Percentiles rank a stretch among this genome's conserved stretches.
Evolutionary conservation across 352 stramenopile genomes (phyloP).

Genomic region (Pythium biforme): DNA sequence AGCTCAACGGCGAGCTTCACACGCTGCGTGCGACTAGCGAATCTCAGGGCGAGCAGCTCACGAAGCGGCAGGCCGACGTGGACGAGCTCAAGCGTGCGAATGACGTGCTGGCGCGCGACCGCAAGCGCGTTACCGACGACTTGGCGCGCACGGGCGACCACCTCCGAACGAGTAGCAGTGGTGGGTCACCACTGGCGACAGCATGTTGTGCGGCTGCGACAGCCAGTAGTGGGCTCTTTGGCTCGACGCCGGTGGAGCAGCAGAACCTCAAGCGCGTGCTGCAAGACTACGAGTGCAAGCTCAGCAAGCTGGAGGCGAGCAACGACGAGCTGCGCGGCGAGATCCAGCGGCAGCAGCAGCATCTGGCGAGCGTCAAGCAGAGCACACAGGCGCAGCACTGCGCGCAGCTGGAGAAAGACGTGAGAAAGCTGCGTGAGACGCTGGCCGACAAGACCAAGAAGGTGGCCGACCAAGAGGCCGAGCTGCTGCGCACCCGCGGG

Average conservation of each 20-base stretch:
- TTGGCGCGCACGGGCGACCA: slow-evolving; percentile 10
- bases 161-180: neutral
- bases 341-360: slow-evolving; percentile 51
- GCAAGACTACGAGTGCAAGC: slow-evolving; percentile 51
- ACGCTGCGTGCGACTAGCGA: slow-evolving; percentile 18
- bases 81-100: slow-evolving; percentile 28
- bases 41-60: slow-evolving; percentile 9
- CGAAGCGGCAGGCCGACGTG: slow-evolving; percentile 10
- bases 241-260: slow-evolving; percentile 42
- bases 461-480: slow-evolving; percentile 41
- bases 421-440: slow-evolving; percentile 31
- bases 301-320: slow-evolving; percentile 37
- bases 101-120: slow-evolving; percentile 26
- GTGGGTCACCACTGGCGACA: neutral
- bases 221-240: slow-evolving; percentile 1
- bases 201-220: neutral
- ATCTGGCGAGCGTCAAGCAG: slow-evolving; percentile 45
- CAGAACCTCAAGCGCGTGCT: slow-evolving; percentile 52
- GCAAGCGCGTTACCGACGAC: slow-evolving; percentile 30
- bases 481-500: slow-evolving; percentile 50
- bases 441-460: slow-evolving; percentile 29
- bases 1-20: slow-evolving; percentile 30
- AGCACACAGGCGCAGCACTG: slow-evolving; percentile 52
- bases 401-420: slow-evolving; percentile 53
- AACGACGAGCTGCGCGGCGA: slow-evolving; percentile 46